Evolutionary conservation across 2,329 filamentous ascomycete species (phyloP).

Genomic region (Sporothrix dimorphospora): DNA sequence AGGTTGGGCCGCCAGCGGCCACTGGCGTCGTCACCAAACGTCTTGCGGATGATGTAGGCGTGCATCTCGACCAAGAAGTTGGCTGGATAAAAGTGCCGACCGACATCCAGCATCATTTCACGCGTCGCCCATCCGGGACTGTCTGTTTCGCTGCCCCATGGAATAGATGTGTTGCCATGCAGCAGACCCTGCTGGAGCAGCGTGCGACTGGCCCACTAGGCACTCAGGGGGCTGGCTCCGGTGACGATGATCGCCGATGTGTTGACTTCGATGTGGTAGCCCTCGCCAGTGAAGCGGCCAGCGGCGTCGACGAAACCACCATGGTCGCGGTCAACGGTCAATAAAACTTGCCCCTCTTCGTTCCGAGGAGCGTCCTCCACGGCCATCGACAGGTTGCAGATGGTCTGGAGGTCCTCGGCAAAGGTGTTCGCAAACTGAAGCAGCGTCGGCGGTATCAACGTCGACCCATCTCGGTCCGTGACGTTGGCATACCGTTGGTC

Average conservation of each 20-base stretch:
- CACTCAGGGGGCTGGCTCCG: neutral
- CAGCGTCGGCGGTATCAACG: conserved; percentile 56
- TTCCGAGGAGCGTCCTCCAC: conserved; percentile 37
- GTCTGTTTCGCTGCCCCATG: conserved; percentile 50
- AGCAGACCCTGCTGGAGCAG: neutral
- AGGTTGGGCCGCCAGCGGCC: conserved; percentile 53
- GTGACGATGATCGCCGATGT: neutral
- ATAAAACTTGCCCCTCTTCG: conserved; percentile 44
- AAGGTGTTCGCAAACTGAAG: conserved; percentile 53
- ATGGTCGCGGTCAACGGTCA: conserved; percentile 42
- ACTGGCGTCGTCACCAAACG: conserved; percentile 42
- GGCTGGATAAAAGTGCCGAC: conserved; percentile 59
- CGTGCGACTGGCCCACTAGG: neutral
- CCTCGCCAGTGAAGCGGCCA: conserved; percentile 37
- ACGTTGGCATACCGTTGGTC: conserved; percentile 46
- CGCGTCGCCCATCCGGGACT: conserved; percentile 54
- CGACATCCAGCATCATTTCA: conserved; percentile 56
- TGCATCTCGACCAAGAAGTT: conserved; percentile 61
- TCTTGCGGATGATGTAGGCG: conserved; percentile 51
- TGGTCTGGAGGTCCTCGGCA: conserved; percentile 40
- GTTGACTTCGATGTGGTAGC: neutral
- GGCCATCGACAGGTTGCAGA: neutral
- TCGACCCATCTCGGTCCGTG: conserved; percentile 51
- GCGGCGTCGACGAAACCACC: conserved; percentile 49
- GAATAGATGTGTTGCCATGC: neutral